phyloP scores from a whole-genome alignment of 1,284 basidiomycete species.

The Ganoderma lucidum region DNA sequence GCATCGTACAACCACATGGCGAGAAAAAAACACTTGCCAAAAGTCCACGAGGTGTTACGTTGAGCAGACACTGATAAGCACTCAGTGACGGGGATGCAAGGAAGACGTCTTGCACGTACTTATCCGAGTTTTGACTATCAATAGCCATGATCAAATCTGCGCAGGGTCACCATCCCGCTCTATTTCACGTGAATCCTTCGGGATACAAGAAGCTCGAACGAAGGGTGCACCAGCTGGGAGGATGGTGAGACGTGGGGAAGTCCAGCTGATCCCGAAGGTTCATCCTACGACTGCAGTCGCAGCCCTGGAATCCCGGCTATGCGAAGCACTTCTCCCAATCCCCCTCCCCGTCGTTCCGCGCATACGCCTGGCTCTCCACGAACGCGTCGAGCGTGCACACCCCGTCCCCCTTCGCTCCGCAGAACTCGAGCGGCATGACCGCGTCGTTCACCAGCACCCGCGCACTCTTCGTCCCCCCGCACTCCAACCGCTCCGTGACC shows the following conservation, averaged over 20 bases:
- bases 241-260: no score
- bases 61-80: not conserved
- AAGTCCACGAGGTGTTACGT: not conserved
- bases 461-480: slow-evolving; percentile 44
- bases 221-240: no score
- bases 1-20: not conserved
- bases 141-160: no score
- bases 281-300: no score
- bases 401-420: slow-evolving; percentile 57
- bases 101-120: no score
- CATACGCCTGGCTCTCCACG: slow-evolving; percentile 74
- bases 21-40: not conserved
- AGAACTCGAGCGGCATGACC: slow-evolving; percentile 69
- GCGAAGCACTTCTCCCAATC: slow-evolving; percentile 69
- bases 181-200: no score
- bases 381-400: slow-evolving; percentile 74
- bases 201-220: no score
- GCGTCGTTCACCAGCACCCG: slow-evolving; percentile 75
- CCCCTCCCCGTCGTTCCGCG: slow-evolving; percentile 67
- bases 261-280: no score
- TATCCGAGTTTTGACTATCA: no score
- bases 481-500: slow-evolving; percentile 67
- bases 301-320: slow-evolving; percentile 14
- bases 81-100: not conserved
- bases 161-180: no score